Base-by-base conservation (phyloP, 108 stramenopile genomes). In the Cyclotella baltica region DNA sequence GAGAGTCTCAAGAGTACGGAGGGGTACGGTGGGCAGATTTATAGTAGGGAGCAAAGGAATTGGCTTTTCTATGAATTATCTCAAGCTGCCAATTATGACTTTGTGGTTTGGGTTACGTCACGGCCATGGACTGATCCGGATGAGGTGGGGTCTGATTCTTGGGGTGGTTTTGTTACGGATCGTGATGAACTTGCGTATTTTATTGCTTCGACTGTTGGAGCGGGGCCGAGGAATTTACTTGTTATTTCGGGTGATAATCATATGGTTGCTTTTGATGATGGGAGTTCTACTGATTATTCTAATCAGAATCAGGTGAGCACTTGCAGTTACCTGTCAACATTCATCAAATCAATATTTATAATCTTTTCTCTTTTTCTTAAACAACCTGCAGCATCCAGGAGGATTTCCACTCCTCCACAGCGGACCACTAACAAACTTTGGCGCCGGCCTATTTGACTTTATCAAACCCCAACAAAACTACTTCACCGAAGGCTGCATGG, bases 231-330 rank as follows among this genome's bases (percentile, higher is more conserved):
- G 63, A 87, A 87, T 61, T 19, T 87, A 38, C 61, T 89, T n/a
- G 86, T 81, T 11, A 50, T 87, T 8, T 79, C 84, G 10, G 82
- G 72, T 16, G 86, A 86, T 52, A 74, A 86, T 53, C 86, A 89
- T 70, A 87, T 87, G 86, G 62, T 89, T 22, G 88, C 85, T 10
- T 89, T 85, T 72, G 88, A 89, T 43, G 86, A 87, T 70, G 88
- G 88, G 37, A 73, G 75, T 18, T 78, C 75, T 55, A 86, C 88
- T 13, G 80, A 85, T 74, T 85, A 80, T 65, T 86, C 86, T 0
- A 67, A 70, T 33, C 67, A 75, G 29, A 67, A 46, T 22, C 70
- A 62, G 36, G 34, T 63, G 18, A 31, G 58, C 9, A 15, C 30
- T 59, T 4, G 8, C 2, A 33, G 27, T 4, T 9, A 55, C 5